These are phyloP conservation scores for Neohortaea acidophila DNA, from an alignment of 495 filamentous ascomycete species.

Conservation along the genomic window DNA sequence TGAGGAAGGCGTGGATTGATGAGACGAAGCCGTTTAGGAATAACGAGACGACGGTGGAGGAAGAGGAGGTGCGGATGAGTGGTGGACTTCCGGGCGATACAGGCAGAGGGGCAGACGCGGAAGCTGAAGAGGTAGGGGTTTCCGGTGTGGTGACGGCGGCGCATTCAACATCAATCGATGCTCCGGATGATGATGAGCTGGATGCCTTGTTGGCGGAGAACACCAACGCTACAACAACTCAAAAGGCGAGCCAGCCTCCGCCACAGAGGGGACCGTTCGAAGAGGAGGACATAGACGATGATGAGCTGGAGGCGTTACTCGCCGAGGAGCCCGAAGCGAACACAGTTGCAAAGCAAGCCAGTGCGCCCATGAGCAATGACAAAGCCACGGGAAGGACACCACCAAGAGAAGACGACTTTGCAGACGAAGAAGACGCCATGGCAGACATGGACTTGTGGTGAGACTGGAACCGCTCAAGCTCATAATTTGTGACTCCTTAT, in stretches of 20 bases:
- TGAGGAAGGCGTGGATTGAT: conserved; percentile 75
- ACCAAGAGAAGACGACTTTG: conserved; percentile 1
- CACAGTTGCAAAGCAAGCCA: too few species aligned
- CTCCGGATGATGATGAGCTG: conserved; percentile 19
- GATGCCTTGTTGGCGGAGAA: conserved; percentile 19
- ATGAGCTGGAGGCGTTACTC: conserved; percentile 35
- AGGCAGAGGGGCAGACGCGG: neutral
- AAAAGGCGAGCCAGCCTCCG: neutral
- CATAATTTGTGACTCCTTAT: neutral
- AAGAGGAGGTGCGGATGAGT: conserved; percentile 4
- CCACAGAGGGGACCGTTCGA: conserved; percentile 7
- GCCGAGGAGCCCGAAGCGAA: conserved; percentile 21
- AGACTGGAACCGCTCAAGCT: neutral
- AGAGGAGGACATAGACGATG: conserved; percentile 26
- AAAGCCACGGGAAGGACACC: conserved; percentile 3
- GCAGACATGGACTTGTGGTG: conserved; percentile 5
- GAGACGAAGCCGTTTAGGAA: conserved; percentile 39
- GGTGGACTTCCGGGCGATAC: conserved; percentile 4
- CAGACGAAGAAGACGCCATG: conserved; percentile 10
- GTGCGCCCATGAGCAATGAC: too few species aligned
- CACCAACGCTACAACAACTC: neutral
- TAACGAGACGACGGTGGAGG: conserved; percentile 5
- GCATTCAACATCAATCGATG: conserved; percentile 6
- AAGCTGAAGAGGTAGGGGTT: conserved; percentile 5
- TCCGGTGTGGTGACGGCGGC: neutral